A percentile compares a stretch with the other conserved stretches of the same genome.
Evolutionary conservation across 345 rosid species (phyloP).

Genomic region (Gossypium thurberi): DNA sequence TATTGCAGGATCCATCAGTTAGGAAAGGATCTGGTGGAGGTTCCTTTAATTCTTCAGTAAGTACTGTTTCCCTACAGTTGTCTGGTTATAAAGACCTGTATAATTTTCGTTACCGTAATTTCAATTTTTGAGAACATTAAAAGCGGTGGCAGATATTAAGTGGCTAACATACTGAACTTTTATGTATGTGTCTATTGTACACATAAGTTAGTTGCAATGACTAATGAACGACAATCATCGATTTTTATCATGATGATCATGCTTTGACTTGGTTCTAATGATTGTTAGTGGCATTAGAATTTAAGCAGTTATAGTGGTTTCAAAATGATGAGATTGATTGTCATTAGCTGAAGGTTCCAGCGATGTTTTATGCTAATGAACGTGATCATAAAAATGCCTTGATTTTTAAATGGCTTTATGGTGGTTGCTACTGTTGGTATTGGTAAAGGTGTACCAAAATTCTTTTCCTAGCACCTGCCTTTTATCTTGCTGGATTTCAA

Average conservation of each 20-base stretch:
- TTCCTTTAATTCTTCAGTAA: slow-evolving; percentile 48
- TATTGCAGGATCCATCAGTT: slow-evolving; percentile 34
- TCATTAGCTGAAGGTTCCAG: neutral
- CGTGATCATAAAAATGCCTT: neutral
- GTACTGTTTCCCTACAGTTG: slow-evolving; percentile 17
- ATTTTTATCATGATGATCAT: neutral
- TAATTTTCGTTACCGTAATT: neutral
- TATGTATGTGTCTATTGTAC: neutral
- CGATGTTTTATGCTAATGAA: neutral
- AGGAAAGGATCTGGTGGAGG: slow-evolving; percentile 49
- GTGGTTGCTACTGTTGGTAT: neutral
- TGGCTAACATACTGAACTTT: neutral
- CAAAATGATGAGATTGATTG: neutral
- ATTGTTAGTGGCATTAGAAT: neutral
- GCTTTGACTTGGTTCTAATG: neutral
- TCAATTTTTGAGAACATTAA: neutral
- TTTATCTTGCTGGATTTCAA: neutral
- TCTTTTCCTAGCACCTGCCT: neutral
- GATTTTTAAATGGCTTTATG: neutral
- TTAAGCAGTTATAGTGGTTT: neutral
- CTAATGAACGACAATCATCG: too few relatives aligned
- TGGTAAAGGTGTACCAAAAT: neutral
- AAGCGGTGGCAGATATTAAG: neutral
- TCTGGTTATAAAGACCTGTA: neutral
- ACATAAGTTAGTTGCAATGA: neutral